phyloP scores from a whole-genome alignment of 202 grass and related monocot genomes.

The Bolboschoenoplectus hybrid region DNA sequence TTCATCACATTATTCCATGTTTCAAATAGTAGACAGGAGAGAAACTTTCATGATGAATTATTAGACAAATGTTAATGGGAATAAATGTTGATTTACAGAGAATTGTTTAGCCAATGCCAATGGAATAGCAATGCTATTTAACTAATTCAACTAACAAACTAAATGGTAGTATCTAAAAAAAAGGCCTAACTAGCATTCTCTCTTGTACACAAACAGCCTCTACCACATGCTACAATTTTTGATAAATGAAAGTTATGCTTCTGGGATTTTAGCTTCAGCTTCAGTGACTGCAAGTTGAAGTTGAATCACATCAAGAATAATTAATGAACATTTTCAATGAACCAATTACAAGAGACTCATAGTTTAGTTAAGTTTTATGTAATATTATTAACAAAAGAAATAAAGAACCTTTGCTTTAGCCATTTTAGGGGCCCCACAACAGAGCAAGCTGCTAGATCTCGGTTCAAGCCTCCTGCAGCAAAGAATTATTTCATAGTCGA shows the following conservation, averaged over 20 bases:
- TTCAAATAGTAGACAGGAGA: not conserved
- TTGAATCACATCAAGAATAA: slow-evolving; percentile 14
- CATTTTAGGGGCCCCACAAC: slow-evolving; percentile 65
- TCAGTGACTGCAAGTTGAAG: not conserved
- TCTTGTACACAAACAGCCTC: slow-evolving; percentile 33
- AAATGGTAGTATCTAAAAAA: not conserved
- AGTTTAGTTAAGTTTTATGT: not conserved
- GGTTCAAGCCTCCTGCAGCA: slow-evolving; percentile 78
- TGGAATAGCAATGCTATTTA: slow-evolving; percentile 4
- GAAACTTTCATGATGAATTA: slow-evolving; percentile 1
- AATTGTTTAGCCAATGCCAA: slow-evolving; percentile 14
- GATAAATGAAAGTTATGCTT: slow-evolving; percentile 29
- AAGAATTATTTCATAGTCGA: slow-evolving; percentile 18
- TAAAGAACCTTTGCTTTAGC: slow-evolving; percentile 61
- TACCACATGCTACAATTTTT: slow-evolving; percentile 29
- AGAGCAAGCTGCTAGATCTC: slow-evolving; percentile 76
- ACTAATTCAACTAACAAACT: slow-evolving; percentile 17
- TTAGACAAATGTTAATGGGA: slow-evolving; percentile 14
- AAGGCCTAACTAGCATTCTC: slow-evolving; percentile 20
- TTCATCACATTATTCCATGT: not conserved
- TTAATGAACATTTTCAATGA: not conserved
- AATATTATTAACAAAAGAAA: slow-evolving; percentile 2
- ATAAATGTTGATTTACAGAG: slow-evolving; percentile 40
- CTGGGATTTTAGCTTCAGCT: slow-evolving; percentile 6
- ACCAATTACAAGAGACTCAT: not conserved